Percentiles rank a stretch among this genome's conserved stretches.
phyloP scores from a whole-genome alignment of 2,329 filamentous ascomycete species.

The Botrytis medusae region DNA sequence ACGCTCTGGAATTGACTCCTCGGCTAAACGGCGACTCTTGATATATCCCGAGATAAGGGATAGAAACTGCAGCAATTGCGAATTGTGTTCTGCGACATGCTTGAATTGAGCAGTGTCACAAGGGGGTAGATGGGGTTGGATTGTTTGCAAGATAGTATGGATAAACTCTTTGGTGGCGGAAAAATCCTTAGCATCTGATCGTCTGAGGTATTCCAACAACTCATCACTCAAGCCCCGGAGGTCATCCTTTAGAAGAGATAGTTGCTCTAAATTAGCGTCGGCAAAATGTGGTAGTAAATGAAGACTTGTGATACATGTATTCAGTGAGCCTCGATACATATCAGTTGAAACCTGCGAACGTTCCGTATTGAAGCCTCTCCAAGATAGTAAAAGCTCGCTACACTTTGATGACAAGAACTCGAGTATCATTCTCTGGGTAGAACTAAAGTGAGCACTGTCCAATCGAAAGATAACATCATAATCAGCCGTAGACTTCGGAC shows the following conservation, averaged over 20 bases:
- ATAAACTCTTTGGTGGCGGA: slow-evolving; percentile 25
- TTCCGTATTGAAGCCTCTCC: slow-evolving; percentile 32
- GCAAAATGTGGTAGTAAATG: slow-evolving; percentile 33
- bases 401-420: slow-evolving; percentile 38
- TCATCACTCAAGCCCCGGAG: slow-evolving; percentile 27
- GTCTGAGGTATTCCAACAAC: slow-evolving; percentile 30
- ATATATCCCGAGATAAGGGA: slow-evolving; percentile 30
- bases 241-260: slow-evolving; percentile 27
- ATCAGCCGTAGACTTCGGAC: slow-evolving; percentile 26
- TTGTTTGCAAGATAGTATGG: slow-evolving; percentile 33
- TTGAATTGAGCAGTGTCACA: slow-evolving; percentile 28
- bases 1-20: slow-evolving; percentile 29
- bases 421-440: slow-evolving; percentile 36
- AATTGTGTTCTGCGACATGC: slow-evolving; percentile 27
- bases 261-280: slow-evolving; percentile 26
- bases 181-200: slow-evolving; percentile 25
- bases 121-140: slow-evolving; percentile 37
- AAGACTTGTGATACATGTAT: slow-evolving; percentile 35
- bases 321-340: slow-evolving; percentile 34
- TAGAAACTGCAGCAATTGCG: slow-evolving; percentile 35
- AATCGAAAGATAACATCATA: slow-evolving; percentile 25
- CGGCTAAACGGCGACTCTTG: slow-evolving; percentile 23
- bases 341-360: slow-evolving; percentile 35
- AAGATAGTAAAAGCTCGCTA: slow-evolving; percentile 33
- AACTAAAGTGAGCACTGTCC: slow-evolving; percentile 36